Base-by-base conservation (phyloP, 169 alveolate genomes). In the Miamiensis avidus region DNA sequence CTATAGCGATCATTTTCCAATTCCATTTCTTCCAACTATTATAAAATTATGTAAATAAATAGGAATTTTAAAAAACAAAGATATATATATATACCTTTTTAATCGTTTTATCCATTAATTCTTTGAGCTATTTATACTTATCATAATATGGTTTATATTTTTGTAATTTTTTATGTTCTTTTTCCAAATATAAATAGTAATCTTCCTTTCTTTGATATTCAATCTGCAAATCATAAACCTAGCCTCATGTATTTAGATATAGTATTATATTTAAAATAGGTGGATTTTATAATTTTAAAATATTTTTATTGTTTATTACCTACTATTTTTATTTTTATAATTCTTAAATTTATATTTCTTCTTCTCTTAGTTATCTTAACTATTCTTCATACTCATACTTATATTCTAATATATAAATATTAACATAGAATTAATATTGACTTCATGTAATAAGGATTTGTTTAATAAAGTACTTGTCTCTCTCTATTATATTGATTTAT, bases 101-200 rank as follows among this genome's bases (percentile, higher is more conserved):
- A 1, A 78, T 26, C 25, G 77, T 49, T 64, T 79, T 49, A 29
- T 79, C 84, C 1, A 79, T 30, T 26, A 79, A 1, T 65, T 79
- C 30, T 65, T 79, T 79, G 27, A 79, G 34, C 0, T 65, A 49
- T 64, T 79, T n/a, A 29, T 79, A 79, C 33, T 79, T 79, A 25
- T 79, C 84, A 79, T 79, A 65, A 79, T 79, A 79, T 16, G 84
- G 84, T 29, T 79, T 79, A 32, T 79, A 79, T 79, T 79, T 79
- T 31, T 79, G 64, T 31, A 77, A 29, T 11, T 79, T 79, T 26
- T 79, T 74, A 29, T 49, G 31, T 27, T 79, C 11, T 20, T 34
- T 29, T 65, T 79, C 64, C 15, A 79, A 31, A 65, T 49, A 65
- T 29, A 32, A 28, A 33, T 31, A 77, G 29, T 77, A 77, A 25